Percentiles rank a stretch among this genome's conserved stretches.
These are phyloP conservation scores for Amaranthus cruentus DNA, from an alignment of 148 eudicot species.

Conservation along the genomic window DNA sequence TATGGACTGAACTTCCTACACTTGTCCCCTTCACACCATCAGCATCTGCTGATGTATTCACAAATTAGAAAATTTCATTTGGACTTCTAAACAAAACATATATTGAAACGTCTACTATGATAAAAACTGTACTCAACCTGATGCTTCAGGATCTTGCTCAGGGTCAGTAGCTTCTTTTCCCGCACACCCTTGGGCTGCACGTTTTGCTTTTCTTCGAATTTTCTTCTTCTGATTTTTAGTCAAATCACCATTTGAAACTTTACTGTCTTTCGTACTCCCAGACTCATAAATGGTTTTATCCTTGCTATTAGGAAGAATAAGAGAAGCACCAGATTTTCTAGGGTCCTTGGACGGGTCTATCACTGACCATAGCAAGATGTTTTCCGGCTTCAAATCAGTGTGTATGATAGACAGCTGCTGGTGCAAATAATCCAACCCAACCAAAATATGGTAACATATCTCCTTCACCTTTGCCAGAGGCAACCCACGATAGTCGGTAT, in stretches of 20 bases:
- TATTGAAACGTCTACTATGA: slow-evolving; percentile 27
- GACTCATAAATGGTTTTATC: slow-evolving; percentile 49
- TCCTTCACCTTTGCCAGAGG: slow-evolving; percentile 81
- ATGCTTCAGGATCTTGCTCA: slow-evolving; percentile 41
- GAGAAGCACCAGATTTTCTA: slow-evolving; percentile 58
- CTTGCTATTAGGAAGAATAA: slow-evolving; percentile 51
- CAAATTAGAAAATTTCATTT: slow-evolving; percentile 32
- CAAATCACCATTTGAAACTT: slow-evolving; percentile 51
- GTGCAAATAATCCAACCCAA: slow-evolving; percentile 94
- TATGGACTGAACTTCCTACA: slow-evolving; percentile 39
- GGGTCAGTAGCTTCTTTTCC: slow-evolving; percentile 53
- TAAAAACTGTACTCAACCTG: slow-evolving; percentile 36
- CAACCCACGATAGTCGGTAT: slow-evolving; percentile 75
- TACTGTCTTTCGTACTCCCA: slow-evolving; percentile 50
- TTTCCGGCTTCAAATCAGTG: slow-evolving; percentile 95
- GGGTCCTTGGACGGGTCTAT: slow-evolving; percentile 81
- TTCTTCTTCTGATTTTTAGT: slow-evolving; percentile 93
- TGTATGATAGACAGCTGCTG: slow-evolving; percentile 82
- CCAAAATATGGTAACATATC: slow-evolving; percentile 67
- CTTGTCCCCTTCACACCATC: slow-evolving; percentile 33
- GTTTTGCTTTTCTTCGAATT: slow-evolving; percentile 68
- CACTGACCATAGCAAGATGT: slow-evolving; percentile 68
- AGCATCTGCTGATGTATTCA: slow-evolving; percentile 37
- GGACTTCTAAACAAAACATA: slow-evolving; percentile 23
- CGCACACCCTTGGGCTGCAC: slow-evolving; percentile 57